These are phyloP conservation scores for Pichia sp. DNA, from an alignment of 1,139 yeast genomes.

Conservation along the genomic window DNA sequence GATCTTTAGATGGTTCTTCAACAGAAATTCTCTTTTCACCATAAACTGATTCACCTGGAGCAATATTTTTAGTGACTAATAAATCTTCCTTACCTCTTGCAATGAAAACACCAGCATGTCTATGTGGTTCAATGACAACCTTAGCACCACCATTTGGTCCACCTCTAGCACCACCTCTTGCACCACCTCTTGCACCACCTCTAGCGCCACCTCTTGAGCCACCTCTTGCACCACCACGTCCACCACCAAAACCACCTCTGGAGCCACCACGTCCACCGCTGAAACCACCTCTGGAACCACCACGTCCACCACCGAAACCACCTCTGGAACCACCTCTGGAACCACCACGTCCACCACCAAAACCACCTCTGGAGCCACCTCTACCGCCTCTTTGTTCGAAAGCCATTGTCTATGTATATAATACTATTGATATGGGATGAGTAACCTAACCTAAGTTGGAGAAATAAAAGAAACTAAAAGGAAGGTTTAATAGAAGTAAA, in stretches of 20 bases:
- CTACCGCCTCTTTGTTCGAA: conserved; percentile 33
- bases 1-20: conserved; percentile 86
- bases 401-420: conserved; percentile 22
- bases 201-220: conserved; percentile 59
- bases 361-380: conserved; percentile 32
- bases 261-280: conserved; percentile 31
- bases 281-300: conserved; percentile 59
- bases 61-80: conserved; percentile 90
- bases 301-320: conserved; percentile 34
- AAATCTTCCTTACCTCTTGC: conserved; percentile 99
- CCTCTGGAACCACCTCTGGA: conserved; percentile 74
- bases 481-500: not conserved
- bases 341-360: conserved; percentile 46
- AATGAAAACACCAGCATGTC: conserved; percentile 96
- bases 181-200: conserved; percentile 35
- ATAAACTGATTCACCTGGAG: conserved; percentile 97
- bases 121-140: conserved; percentile 96
- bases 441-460: not conserved
- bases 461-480: not conserved
- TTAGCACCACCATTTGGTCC: conserved; percentile 84
- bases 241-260: conserved; percentile 48
- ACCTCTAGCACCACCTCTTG: conserved; percentile 45
- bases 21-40: conserved; percentile 95
- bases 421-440: not conserved
- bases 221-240: conserved; percentile 47